A percentile compares a stretch with the other conserved stretches of the same genome.
These are phyloP conservation scores for Trichosanthes truncata DNA, from an alignment of 306 rosid genomes.

Conservation along the genomic window DNA sequence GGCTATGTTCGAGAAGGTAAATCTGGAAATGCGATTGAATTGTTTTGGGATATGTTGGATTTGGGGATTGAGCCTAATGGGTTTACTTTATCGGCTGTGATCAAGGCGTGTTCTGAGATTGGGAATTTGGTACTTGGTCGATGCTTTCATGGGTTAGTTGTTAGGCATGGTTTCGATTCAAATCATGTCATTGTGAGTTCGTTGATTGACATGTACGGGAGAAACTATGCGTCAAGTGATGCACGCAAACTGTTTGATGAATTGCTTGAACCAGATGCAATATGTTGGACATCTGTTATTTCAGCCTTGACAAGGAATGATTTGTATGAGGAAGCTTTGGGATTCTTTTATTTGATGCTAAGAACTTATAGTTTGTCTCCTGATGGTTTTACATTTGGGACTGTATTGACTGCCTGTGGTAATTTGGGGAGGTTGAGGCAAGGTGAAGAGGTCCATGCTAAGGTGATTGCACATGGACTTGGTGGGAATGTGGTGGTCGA, in stretches of 20 bases:
- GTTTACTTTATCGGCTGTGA: conserved; percentile 56
- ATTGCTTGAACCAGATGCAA: conserved; percentile 39
- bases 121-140: conserved; percentile 30
- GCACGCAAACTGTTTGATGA: conserved; percentile 64
- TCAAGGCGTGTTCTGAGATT: conserved; percentile 57
- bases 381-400: conserved; percentile 68
- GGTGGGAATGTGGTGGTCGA: conserved; percentile 67
- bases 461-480: conserved; percentile 41
- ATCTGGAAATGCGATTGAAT: conserved; percentile 21
- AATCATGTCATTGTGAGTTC: conserved; percentile 41
- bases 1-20: conserved; percentile 43
- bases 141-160: conserved; percentile 47
- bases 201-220: conserved; percentile 76
- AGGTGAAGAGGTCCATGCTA: conserved; percentile 64
- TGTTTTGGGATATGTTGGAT: conserved; percentile 46
- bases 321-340: conserved; percentile 49
- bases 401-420: conserved; percentile 59
- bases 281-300: conserved; percentile 69
- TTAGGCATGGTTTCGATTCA: conserved; percentile 38
- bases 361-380: conserved; percentile 33
- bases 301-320: conserved; percentile 56
- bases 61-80: conserved; percentile 50
- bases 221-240: conserved; percentile 20
- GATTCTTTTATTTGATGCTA: conserved; percentile 37
- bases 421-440: conserved; percentile 57